Base-by-base conservation (phyloP, 306 rosid genomes). In the Vachellia collinsii region DNA sequence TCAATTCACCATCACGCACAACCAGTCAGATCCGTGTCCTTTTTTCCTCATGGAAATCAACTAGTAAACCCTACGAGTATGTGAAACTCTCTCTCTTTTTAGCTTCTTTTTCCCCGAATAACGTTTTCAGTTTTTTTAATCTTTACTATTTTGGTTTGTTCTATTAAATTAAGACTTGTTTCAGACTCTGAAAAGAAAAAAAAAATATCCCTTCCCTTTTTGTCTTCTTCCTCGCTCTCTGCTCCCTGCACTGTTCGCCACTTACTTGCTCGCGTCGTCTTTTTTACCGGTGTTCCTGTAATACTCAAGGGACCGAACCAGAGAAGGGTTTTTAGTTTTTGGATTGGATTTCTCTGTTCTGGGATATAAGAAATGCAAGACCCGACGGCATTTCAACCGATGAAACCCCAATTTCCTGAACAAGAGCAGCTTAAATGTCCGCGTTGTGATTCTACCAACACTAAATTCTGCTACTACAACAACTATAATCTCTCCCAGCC, bases 181-280 rank as follows among this genome's bases (percentile, higher is more conserved):
- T 38, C 80, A 36, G 62, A 37, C 38, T 53, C 86, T 77, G 59
- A 82, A 50, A 4, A 74, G 34, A 29, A 29, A 29, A 29, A 29
- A 29, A 82, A 82, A 82, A 82, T 66, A 75, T 77, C 81, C 70
- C 10, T 51, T 39, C 62, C 62, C 68, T 87, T 85, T 41, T 38
- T 87, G 84, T 88, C 87, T 12, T 86, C 48, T 82, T 71, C 38
- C 79, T 37, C 8, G 17, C 44, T 39, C 53, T 65, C 76, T 65
- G 17, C n/a, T 50, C 8, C 0, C 20, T 14, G 16, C 0, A 50
- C 56, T 50, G n/a, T 14, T 16, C 56, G 56, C 20, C 56, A 50
- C 56, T 47, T 47, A 6, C 77, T 90, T 53, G 75, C 78, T 61
- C 72, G 78, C 42, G 3, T 38, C 42, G 66, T 68, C 80, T 48